Base-by-base conservation (phyloP, 2,329 filamentous ascomycete species). In the Penicillium frequentans region DNA sequence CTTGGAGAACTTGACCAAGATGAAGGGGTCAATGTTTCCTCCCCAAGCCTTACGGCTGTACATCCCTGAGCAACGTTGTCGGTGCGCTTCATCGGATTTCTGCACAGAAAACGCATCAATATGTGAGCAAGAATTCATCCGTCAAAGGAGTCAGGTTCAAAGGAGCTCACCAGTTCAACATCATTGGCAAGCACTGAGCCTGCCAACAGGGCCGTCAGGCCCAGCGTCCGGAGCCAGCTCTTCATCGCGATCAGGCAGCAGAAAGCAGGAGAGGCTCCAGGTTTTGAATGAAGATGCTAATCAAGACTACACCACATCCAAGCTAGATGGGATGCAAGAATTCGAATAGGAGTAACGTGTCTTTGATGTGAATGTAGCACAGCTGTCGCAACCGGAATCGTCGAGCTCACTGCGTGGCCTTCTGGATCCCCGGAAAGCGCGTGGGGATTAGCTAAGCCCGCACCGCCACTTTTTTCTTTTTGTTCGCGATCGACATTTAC, bases 31-130 rank as follows among this genome's bases (percentile, higher is more conserved):
- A 58, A 91, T 84, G 35, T 86, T 84, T 57, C 93, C 93, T 67
- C 91, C 91, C 93, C 93, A 98, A 50, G 89, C 84, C 69, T 86
- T 90, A 72, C 86, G 88, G 78, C 90, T 93, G 80, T 97, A 98
- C 93, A 98, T 97, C 79, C 93, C 91, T 80, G 82, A 80, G 79
- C 93, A 97, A 84, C 89, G 85, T 79, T 96, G 90, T 70, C 86
- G 83, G 70, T 93, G 90, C 35, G 88, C 84, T 51, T 90, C 85
- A 54, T 86, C 85, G 72, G 95, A 83, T 73, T 91, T 88, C 90
- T 96, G 63, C 29, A 29, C 10, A 5, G n/a, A 31, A 10, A 26
- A 13, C 10, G 8, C 16, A 43, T 54, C 31, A 54, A 43, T 21
- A 44, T 21, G n/a, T 13, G 1, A 39, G 23, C 21, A 14, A 9